Evolutionary conservation across 257 asterid species (phyloP).

Genomic region (Coffea eugenioides): DNA sequence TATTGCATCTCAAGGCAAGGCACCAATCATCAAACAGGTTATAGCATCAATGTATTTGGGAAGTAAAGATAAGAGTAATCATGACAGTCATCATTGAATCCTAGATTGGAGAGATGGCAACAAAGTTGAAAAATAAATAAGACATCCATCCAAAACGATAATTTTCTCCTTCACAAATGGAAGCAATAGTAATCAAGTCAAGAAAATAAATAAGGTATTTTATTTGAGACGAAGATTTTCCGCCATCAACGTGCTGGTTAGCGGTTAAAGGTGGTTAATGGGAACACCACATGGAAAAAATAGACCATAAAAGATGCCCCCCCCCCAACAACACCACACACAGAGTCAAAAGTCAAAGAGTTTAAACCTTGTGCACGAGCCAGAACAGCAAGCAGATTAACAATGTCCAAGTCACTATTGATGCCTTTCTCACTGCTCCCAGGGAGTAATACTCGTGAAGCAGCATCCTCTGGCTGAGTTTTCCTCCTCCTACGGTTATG

Average conservation of each 20-base stretch:
- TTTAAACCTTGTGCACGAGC: slow-evolving; percentile 64
- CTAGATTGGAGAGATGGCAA: neutral
- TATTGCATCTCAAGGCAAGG: neutral
- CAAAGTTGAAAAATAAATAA: neutral
- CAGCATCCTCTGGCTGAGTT: slow-evolving; percentile 71
- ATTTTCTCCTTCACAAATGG: neutral
- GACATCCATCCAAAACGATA: neutral
- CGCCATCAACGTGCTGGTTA: neutral
- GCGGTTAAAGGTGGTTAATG: neutral
- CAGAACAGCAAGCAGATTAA: slow-evolving; percentile 58
- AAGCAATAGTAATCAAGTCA: neutral
- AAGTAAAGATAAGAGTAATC: neutral
- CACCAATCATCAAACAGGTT: neutral
- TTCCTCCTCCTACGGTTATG: slow-evolving; percentile 96
- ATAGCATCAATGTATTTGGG: neutral
- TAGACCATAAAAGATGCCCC: neutral
- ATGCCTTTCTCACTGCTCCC: slow-evolving; percentile 36
- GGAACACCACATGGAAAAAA: neutral
- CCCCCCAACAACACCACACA: too few relatives aligned
- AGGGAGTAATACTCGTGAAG: slow-evolving; percentile 42
- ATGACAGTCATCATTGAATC: neutral
- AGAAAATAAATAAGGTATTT: neutral
- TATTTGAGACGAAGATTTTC: neutral
- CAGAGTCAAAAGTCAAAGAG: neutral
- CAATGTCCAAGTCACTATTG: slow-evolving; percentile 47